phyloP scores from a whole-genome alignment of 805 yeast genomes.

The Candida mattraensis region DNA sequence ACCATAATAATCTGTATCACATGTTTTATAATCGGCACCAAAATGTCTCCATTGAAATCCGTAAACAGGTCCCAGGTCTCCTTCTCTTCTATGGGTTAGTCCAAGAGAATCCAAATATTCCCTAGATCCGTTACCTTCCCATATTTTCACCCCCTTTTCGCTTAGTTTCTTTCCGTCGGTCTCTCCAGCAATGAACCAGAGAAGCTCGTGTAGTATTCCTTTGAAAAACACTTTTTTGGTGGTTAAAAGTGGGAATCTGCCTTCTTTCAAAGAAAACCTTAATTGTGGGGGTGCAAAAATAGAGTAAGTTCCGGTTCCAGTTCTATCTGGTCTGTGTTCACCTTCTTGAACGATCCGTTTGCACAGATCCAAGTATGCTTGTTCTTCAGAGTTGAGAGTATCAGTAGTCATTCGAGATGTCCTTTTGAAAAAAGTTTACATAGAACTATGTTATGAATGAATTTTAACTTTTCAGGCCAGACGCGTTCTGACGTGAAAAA shows the following conservation, averaged over 20 bases:
- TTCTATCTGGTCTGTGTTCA: constrained; percentile 90
- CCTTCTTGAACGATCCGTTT: constrained; percentile 75
- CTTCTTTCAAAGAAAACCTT: constrained; percentile 72
- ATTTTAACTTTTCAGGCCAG: background rate
- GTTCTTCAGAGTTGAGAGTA: constrained; percentile 70
- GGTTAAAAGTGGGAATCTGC: constrained; percentile 82
- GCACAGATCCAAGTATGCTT: constrained; percentile 84
- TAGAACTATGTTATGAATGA: no score
- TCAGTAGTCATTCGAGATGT: constrained; percentile 6
- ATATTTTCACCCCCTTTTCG: constrained; percentile 88
- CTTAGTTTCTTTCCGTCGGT: constrained; percentile 82
- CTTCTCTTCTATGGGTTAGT: constrained; percentile 74
- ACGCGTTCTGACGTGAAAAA: constrained; percentile 1
- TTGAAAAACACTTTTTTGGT: constrained; percentile 90
- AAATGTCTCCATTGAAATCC: constrained; percentile 99
- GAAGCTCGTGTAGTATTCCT: constrained; percentile 83
- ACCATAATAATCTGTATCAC: constrained; percentile 84
- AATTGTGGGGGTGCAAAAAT: constrained; percentile 96
- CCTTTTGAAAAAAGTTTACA: no score
- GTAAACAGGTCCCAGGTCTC: constrained; percentile 97
- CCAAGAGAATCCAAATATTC: constrained; percentile 87
- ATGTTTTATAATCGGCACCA: constrained; percentile 87
- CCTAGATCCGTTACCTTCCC: constrained; percentile 98
- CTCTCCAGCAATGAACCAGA: constrained; percentile 90
- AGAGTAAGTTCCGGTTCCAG: constrained; percentile 94